Evolutionary conservation across 208 protist genomes (phyloP).

Genomic region (Tritrichomonas musculus): DNA sequence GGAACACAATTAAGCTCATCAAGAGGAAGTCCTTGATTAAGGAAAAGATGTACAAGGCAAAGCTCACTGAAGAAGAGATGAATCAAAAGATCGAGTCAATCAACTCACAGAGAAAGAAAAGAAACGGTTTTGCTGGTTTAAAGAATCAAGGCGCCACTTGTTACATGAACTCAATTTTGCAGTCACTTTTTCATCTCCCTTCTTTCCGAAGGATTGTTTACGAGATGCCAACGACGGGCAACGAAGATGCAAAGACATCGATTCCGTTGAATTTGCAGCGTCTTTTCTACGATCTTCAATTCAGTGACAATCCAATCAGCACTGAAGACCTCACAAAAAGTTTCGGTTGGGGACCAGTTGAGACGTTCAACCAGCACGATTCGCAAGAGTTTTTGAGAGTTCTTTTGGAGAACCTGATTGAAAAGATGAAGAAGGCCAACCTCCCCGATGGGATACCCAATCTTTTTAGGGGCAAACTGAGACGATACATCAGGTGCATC

Average conservation of each 20-base stretch:
- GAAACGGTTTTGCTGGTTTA: slow-evolving; percentile 48
- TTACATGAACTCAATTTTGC: slow-evolving; percentile 11
- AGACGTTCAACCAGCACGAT: neutral
- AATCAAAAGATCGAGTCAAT: too few species aligned
- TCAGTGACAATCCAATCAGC: neutral
- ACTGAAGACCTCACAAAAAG: neutral
- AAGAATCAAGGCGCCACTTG: neutral
- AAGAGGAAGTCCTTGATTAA: too few species aligned
- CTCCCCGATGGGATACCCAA: neutral
- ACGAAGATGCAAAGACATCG: neutral
- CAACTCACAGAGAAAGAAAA: too few species aligned
- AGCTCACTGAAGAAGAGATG: too few species aligned
- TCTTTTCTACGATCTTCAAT: neutral
- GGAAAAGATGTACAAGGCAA: too few species aligned
- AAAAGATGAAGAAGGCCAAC: neutral
- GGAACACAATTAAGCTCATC: too few species aligned
- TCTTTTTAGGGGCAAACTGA: neutral
- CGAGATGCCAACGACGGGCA: neutral
- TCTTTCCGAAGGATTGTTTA: neutral
- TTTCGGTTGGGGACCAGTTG: neutral
- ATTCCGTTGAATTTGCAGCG: slow-evolving; percentile 48
- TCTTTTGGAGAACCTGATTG: neutral
- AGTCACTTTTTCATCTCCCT: neutral
- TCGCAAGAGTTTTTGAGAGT: neutral
- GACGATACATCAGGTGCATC: neutral